Evolutionary conservation across 371 early-diverging fungal genomes (phyloP), one percentile per base, ranked within the genome.

Genomic region (Apophysomyces elegans): DNA sequence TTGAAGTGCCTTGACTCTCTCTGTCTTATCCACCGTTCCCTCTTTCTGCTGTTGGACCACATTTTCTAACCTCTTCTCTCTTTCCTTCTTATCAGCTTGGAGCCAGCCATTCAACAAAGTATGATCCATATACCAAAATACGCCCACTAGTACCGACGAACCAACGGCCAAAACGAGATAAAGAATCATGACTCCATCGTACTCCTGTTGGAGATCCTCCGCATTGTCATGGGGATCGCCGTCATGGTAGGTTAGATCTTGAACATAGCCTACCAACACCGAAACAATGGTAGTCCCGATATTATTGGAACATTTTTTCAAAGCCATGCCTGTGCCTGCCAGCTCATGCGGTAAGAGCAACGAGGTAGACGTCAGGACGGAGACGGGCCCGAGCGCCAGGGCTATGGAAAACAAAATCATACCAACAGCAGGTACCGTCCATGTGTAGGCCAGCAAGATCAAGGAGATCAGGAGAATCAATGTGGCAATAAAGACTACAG

Each of bases 281-380:
- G 80, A 74, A 4, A 85, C 73, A 60, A 85, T 80, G 4, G 84
- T 82, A 18, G 79, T 75, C 7, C 82, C 85, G 39, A 83, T 73
- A 58, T 80, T 85, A 37, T 78, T 79, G 18, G 75, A 71, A 41
- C 78, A 77, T 62, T 83, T 83, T 63, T 82, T 77, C n/a, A 85
- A 47, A 0, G 83, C 85, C 73, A 83, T 70, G 41, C 77, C 84
- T 14, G 81, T 82, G 21, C 85, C 85, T 35, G 81, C 73, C 47
- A 75, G 54, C 56, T 79, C 73, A 47, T 75, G 74, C 7, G 81
- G 82, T 11, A 85, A 39, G 4, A 80, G 44, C 32, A 85, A 60
- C 0, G 84, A 70, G 3, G 79, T 71, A 1, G 81, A 74, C 9
- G 78, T 79, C 9, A 80, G 58, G 9, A 83, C 66, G 13, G 81